Evolutionary conservation across 2,329 filamentous ascomycete species (phyloP), one percentile per base, ranked within the genome.

Genomic region (Exophiala sideris): DNA sequence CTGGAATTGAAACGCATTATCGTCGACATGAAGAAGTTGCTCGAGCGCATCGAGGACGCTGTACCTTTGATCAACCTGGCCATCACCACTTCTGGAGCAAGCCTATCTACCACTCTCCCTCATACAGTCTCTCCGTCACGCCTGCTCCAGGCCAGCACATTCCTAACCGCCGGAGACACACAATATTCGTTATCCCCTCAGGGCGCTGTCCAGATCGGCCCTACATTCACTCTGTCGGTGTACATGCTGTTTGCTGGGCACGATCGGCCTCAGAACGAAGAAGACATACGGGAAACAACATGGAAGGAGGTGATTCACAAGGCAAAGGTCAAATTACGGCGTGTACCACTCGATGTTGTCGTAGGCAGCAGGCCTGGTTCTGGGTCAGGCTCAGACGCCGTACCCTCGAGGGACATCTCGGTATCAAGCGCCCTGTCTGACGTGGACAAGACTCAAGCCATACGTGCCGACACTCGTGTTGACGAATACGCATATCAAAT

Each of bases 251-350:
- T 97, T 65, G 79, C 86, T 2, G 88, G 90, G 1, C 91, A 97
- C 69, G 76, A 85, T 40, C 73, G 81, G 36, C 73, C 77, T 2
- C 76, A 80, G 14, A 75, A 80, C 62, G 71, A 83, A 71, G 71
- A 83, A 68, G 72, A 81, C 64, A 63, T 85, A 61, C 67, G 87
- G 73, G 71, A 85, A 73, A 76, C 90, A 0, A 87, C 91, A 0
- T 97, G 94, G 94, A 94, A 97, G 68, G 92, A 99, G 68, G 91
- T 95, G 38, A 86, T 96, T 57, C 91, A 97, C 74, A 99, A 97
- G 70, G 89, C 91, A 14, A 83, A 85, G 36, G 84, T 96, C 10
- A 89, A 91, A 54, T 76, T 99, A 9, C 80, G 87, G 63, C 81
- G 91, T 45, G 81, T 88, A 0, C 87, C 85, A 0, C 71, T 86